Percentiles rank a stretch among this genome's conserved stretches.
phyloP scores from a whole-genome alignment of 192 early-diverging fungal species.

The Gryganskiella cystojenkinii region DNA sequence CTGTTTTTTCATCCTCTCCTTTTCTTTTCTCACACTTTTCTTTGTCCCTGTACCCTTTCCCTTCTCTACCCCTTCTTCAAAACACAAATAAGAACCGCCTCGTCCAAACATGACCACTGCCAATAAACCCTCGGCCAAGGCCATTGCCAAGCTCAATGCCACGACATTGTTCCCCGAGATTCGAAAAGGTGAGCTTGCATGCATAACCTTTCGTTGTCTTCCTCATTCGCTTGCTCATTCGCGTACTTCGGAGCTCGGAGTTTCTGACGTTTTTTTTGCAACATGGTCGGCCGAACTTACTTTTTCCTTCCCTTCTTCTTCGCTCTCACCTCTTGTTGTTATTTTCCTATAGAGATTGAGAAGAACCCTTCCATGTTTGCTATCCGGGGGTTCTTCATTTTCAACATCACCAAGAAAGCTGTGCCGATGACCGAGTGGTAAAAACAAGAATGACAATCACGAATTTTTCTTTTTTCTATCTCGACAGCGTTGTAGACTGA shows the following conservation, averaged over 20 bases:
- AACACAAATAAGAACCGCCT: neutral
- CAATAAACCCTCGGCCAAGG: conserved; percentile 39
- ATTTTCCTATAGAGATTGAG: conserved; percentile 16
- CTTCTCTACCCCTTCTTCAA: neutral
- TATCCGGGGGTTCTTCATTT: conserved; percentile 43
- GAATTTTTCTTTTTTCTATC: too few species aligned
- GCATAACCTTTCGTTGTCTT: neutral
- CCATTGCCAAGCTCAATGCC: conserved; percentile 50
- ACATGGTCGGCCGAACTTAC: too few species aligned
- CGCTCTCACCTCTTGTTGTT: neutral
- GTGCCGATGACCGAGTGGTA: conserved; percentile 47
- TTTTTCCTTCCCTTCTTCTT: too few species aligned
- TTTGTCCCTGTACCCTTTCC: neutral
- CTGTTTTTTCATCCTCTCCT: too few species aligned
- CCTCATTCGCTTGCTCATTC: neutral
- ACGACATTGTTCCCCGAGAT: conserved; percentile 47
- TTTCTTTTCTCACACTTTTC: neutral
- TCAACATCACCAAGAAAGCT: conserved; percentile 37
- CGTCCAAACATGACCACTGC: conserved; percentile 5
- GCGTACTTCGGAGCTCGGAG: neutral
- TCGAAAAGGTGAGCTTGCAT: conserved; percentile 19
- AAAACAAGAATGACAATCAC: too few species aligned
- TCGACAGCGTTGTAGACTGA: too few species aligned
- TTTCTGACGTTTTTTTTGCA: too few species aligned
- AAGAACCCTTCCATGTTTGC: conserved; percentile 38